A percentile compares a stretch with the other conserved stretches of the same genome.
These are phyloP conservation scores for Metschnikowia peoriensis DNA, from an alignment of 805 yeast species.

Conservation along the genomic window DNA sequence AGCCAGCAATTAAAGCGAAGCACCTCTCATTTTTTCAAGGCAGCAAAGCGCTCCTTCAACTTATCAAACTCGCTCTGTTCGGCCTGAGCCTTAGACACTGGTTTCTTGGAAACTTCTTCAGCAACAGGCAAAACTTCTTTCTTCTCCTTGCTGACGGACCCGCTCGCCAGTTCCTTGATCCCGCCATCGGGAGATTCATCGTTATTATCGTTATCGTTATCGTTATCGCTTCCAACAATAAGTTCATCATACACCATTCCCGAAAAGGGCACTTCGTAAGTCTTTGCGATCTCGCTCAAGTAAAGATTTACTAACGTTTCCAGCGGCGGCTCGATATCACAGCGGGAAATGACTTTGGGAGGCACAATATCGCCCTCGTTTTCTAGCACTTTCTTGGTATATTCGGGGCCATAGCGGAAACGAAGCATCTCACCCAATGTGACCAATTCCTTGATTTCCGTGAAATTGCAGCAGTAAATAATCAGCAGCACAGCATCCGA, in stretches of 20 bases:
- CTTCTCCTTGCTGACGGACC: background rate
- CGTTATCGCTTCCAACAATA: constrained; percentile 22
- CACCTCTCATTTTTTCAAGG: constrained; percentile 42
- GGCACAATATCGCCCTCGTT: constrained; percentile 56
- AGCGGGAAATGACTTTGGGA: constrained; percentile 59
- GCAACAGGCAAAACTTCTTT: background rate
- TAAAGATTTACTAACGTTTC: constrained; percentile 65
- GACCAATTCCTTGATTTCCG: constrained; percentile 72
- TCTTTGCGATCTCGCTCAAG: constrained; percentile 74
- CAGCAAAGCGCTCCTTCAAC: constrained; percentile 72
- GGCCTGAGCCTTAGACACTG: constrained; percentile 23
- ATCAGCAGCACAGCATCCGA: constrained; percentile 73
- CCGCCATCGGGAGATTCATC: constrained; percentile 24
- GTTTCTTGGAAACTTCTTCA: constrained; percentile 16
- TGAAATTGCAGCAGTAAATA: constrained; percentile 65
- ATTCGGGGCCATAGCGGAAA: constrained; percentile 67
- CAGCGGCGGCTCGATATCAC: constrained; percentile 66
- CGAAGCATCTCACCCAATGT: constrained; percentile 61
- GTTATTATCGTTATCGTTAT: constrained; percentile 29
- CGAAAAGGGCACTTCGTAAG: constrained; percentile 74
- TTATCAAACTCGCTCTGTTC: constrained; percentile 56
- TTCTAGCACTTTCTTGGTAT: constrained; percentile 52
- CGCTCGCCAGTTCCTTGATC: constrained; percentile 1
- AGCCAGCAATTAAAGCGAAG: no score
- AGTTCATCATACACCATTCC: constrained; percentile 39